Evolutionary conservation across 495 filamentous ascomycete species (phyloP).

Genomic region (Tuber borchii): DNA sequence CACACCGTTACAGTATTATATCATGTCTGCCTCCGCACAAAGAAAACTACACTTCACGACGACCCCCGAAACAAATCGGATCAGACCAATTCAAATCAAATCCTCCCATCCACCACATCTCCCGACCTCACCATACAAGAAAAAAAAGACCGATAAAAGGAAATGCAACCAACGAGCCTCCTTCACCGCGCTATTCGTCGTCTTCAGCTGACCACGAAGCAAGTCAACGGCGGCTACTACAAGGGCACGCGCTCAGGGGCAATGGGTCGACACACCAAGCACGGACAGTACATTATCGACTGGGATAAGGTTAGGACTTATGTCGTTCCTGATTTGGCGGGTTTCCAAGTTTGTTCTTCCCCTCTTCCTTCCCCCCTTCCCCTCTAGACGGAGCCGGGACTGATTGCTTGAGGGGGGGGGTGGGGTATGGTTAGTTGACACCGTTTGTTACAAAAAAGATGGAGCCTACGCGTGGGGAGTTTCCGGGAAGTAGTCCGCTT

Average conservation of each 20-base stretch:
- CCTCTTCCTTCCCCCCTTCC: not conserved
- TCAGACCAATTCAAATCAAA: not conserved
- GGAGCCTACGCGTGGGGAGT: slow-evolving; percentile 47
- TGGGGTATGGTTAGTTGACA: slow-evolving; percentile 56
- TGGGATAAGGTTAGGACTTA: slow-evolving; percentile 86
- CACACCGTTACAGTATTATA: not conserved
- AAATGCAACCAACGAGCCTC: slow-evolving; percentile 69
- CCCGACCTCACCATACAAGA: slow-evolving; percentile 10
- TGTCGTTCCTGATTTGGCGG: slow-evolving; percentile 62
- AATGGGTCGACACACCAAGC: slow-evolving; percentile 78
- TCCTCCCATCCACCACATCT: slow-evolving; percentile 2
- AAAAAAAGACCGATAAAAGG: not conserved
- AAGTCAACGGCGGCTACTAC: slow-evolving; percentile 88
- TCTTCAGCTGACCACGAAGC: slow-evolving; percentile 77
- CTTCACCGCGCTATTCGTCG: slow-evolving; percentile 59
- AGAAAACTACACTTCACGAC: not conserved
- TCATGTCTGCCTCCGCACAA: not conserved
- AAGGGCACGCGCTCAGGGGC: slow-evolving; percentile 85
- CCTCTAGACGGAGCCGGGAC: not conserved
- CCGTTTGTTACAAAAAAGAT: slow-evolving; percentile 75
- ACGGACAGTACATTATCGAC: slow-evolving; percentile 76
- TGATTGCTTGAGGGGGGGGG: slow-evolving; percentile 2
- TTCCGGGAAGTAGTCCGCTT: slow-evolving; percentile 48
- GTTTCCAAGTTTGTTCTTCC: slow-evolving; percentile 59
- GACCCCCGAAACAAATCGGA: not conserved